Conservation (phyloP, 257 asterid species). For the Dorcoceras hygrometricum region DNA sequence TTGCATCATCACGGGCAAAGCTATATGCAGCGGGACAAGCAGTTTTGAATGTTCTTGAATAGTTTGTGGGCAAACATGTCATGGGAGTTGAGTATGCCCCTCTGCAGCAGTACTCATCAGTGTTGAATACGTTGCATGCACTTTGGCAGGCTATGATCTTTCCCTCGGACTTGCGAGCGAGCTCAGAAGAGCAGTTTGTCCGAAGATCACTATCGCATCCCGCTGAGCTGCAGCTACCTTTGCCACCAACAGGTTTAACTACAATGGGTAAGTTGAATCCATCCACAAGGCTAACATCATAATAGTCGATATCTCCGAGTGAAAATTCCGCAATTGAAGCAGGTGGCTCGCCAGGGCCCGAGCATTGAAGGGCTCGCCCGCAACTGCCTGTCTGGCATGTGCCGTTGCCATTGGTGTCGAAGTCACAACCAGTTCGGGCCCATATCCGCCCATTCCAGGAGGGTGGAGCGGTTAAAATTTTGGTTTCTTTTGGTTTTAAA, state of each 20-base stretch:
- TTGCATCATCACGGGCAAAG: constrained; percentile 55
- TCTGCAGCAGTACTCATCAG: constrained; percentile 55
- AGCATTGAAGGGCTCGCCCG: constrained; percentile 41
- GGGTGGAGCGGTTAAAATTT: constrained; percentile 46
- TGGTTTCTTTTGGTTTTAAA: constrained; percentile 45
- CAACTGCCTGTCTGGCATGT: constrained; percentile 59
- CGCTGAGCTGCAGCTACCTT: constrained; percentile 50
- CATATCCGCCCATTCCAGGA: constrained; percentile 64
- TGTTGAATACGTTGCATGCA: constrained; percentile 49
- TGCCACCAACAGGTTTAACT: constrained; percentile 49
- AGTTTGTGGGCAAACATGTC: constrained; percentile 56
- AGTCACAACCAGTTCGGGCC: constrained; percentile 62
- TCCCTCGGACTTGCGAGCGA: constrained; percentile 29
- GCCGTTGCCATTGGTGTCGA: constrained; percentile 46
- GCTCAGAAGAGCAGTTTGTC: constrained; percentile 50
- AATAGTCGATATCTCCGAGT: constrained; percentile 49
- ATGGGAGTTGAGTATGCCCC: constrained; percentile 43
- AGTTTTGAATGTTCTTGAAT: constrained; percentile 47
- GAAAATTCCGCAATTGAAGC: constrained; percentile 61
- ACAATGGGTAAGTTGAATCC: constrained; percentile 64
- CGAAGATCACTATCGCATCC: constrained; percentile 61
- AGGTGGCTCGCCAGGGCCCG: constrained; percentile 50
- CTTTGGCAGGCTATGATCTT: constrained; percentile 53
- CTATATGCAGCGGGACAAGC: constrained; percentile 67
- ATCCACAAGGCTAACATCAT: constrained; percentile 68